Conservation (phyloP, 805 yeast species). For the Ogataea saltuana region DNA sequence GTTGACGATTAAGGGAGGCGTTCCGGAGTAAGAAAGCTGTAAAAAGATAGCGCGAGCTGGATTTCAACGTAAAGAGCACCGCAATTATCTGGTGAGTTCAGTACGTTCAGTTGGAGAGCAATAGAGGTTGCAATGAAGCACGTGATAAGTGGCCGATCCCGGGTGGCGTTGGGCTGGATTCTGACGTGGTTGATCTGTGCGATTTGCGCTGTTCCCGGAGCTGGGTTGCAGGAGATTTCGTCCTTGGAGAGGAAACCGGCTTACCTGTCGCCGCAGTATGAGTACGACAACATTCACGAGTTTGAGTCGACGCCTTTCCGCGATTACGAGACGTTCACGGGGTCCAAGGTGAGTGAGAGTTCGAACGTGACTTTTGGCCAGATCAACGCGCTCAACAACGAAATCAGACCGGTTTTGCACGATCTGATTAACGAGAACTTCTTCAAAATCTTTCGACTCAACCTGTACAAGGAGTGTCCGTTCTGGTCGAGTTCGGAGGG, state of each 20-base stretch:
- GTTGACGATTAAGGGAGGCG: not conserved
- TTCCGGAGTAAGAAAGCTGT: not conserved
- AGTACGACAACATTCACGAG: constrained; percentile 31
- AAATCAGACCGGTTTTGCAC: constrained; percentile 56
- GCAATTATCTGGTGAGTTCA: too few species aligned
- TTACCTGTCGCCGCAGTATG: constrained; percentile 26
- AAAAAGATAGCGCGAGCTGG: too few species aligned
- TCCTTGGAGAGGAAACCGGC: constrained; percentile 29
- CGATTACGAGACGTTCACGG: constrained; percentile 25
- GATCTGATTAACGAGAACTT: constrained; percentile 71
- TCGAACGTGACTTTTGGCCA: constrained; percentile 41
- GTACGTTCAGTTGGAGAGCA: not conserved
- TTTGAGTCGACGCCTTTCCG: constrained; percentile 35
- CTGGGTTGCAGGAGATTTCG: constrained; percentile 19
- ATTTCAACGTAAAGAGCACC: too few species aligned
- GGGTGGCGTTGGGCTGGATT: constrained; percentile 1
- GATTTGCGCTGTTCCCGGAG: constrained; percentile 5
- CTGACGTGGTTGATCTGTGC: not conserved
- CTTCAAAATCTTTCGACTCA: constrained; percentile 84
- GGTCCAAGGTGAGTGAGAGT: constrained; percentile 30
- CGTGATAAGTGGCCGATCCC: not conserved
- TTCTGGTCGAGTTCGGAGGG: constrained; percentile 79
- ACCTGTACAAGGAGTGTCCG: constrained; percentile 80
- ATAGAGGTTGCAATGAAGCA: not conserved
- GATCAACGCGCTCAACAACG: constrained; percentile 51